These are phyloP conservation scores for Setaria italica DNA, from an alignment of 202 grass and related monocot species.

Conservation along the genomic window DNA sequence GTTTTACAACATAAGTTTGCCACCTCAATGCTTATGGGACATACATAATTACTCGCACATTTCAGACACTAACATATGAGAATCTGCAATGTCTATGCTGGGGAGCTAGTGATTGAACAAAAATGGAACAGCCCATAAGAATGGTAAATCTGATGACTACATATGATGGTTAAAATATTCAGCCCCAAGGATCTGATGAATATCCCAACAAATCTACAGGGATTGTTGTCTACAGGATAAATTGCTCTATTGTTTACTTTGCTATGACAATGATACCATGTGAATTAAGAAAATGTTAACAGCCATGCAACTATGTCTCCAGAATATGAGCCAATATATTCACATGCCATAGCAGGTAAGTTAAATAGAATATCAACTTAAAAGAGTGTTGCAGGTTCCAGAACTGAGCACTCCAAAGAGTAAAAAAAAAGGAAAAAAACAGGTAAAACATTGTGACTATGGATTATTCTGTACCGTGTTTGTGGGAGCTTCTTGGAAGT, in stretches of 20 bases:
- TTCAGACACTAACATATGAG: conserved; percentile 2
- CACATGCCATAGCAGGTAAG: neutral
- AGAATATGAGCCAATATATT: neutral
- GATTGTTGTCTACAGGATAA: neutral
- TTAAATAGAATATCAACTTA: conserved; percentile 29
- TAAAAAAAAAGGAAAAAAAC: neutral
- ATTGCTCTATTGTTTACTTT: neutral
- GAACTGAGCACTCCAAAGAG: conserved; percentile 1
- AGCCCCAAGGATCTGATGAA: too few relatives aligned
- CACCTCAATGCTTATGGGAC: neutral
- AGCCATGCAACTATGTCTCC: conserved; percentile 6
- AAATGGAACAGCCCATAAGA: neutral
- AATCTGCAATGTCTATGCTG: neutral
- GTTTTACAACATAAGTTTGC: conserved; percentile 1
- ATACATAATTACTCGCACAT: conserved; percentile 19
- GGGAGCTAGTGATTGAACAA: neutral
- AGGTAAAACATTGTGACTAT: neutral
- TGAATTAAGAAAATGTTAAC: neutral
- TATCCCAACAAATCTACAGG: neutral
- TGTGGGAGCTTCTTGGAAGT: conserved; percentile 76
- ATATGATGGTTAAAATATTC: too few relatives aligned
- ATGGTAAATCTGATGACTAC: conserved; percentile 1
- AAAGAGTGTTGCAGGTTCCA: neutral
- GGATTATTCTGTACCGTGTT: conserved; percentile 44
- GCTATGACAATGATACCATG: neutral